A percentile compares a stretch with the other conserved stretches of the same genome.
phyloP scores from a whole-genome alignment of 148 eudicot genomes.

The Rhododendron vialii region DNA sequence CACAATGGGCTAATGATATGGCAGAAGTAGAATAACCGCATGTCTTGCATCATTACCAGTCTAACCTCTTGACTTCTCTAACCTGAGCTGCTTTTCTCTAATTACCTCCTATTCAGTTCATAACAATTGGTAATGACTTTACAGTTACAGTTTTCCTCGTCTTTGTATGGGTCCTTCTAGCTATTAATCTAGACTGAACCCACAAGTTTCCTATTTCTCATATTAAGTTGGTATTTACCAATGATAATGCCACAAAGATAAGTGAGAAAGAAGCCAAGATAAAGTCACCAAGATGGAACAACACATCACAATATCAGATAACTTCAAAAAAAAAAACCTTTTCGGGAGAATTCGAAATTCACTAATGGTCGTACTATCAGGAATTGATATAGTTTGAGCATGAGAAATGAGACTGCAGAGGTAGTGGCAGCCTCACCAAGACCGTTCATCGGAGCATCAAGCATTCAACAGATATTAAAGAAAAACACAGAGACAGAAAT shows the following conservation, averaged over 20 bases:
- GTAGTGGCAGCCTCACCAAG: neutral
- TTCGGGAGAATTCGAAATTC: neutral
- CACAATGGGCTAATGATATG: too few species aligned
- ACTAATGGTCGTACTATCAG: neutral
- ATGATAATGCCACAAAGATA: neutral
- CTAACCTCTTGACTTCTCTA: too few species aligned
- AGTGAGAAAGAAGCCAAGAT: neutral
- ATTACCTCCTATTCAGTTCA: too few species aligned
- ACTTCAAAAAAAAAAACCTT: neutral
- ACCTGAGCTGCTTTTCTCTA: too few species aligned
- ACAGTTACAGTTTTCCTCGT: too few species aligned
- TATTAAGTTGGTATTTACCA: neutral
- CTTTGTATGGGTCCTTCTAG: neutral
- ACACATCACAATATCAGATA: neutral
- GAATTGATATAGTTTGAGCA: neutral
- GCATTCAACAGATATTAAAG: neutral
- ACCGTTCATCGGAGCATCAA: neutral
- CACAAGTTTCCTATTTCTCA: neutral
- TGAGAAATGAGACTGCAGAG: neutral
- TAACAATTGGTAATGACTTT: too few species aligned
- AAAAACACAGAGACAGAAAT: neutral
- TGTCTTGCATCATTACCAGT: too few species aligned
- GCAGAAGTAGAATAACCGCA: too few species aligned
- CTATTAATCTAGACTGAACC: neutral
- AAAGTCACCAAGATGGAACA: neutral